Evolutionary conservation across 805 yeast genomes (phyloP).

Genomic region (Zygosaccharomyces pseudorouxii): DNA sequence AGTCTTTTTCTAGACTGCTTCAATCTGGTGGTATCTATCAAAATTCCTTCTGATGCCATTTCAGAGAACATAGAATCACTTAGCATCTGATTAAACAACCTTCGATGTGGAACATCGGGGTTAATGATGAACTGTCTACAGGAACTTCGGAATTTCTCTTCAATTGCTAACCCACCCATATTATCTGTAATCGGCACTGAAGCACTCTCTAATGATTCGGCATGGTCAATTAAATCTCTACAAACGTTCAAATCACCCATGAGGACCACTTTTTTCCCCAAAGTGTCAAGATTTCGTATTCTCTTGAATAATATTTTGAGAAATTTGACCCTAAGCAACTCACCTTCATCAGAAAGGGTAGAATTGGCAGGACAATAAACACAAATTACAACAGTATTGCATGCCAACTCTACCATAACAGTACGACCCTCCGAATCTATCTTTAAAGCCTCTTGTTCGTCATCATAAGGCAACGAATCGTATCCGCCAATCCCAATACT

Average conservation of each 20-base stretch:
- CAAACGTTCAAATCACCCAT: slow-evolving; percentile 89
- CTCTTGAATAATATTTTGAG: slow-evolving; percentile 57
- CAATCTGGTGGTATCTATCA: slow-evolving; percentile 57
- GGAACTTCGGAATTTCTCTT: slow-evolving; percentile 17
- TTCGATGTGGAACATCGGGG: slow-evolving; percentile 39
- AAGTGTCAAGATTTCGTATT: slow-evolving; percentile 46
- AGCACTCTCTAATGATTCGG: slow-evolving; percentile 47
- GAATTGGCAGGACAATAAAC: slow-evolving; percentile 94
- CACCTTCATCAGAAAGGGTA: slow-evolving; percentile 60
- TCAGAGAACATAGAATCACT: slow-evolving; percentile 33
- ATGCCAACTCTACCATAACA: slow-evolving; percentile 65
- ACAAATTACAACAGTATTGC: slow-evolving; percentile 55
- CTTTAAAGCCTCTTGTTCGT: slow-evolving; percentile 35
- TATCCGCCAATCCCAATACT: slow-evolving; percentile 66
- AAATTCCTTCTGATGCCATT: slow-evolving; percentile 39
- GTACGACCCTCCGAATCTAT: slow-evolving; percentile 86
- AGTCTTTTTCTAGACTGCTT: slow-evolving; percentile 48
- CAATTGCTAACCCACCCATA: slow-evolving; percentile 37
- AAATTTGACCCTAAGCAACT: slow-evolving; percentile 52
- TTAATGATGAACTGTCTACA: slow-evolving; percentile 38
- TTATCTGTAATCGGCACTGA: slow-evolving; percentile 35
- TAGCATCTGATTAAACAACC: slow-evolving; percentile 45
- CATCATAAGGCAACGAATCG: slow-evolving; percentile 35
- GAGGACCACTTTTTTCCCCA: slow-evolving; percentile 66
- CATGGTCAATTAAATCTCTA: slow-evolving; percentile 76